Conservation (phyloP, 805 yeast genomes). For the Komagataella ulmi region DNA sequence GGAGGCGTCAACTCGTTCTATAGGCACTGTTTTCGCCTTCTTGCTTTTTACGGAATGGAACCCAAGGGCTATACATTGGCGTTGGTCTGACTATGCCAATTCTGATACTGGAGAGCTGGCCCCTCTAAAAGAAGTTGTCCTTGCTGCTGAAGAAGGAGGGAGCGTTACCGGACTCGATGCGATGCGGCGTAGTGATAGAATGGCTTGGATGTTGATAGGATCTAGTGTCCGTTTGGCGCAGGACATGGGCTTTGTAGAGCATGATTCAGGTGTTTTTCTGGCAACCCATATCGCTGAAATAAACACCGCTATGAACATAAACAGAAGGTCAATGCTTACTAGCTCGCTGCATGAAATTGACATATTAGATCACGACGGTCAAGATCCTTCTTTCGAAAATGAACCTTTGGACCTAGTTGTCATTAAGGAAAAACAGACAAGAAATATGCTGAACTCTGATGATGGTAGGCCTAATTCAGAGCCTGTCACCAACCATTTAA, state of each 20-base stretch:
- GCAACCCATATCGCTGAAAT: conserved; percentile 83
- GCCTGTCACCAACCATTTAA: conserved; percentile 13
- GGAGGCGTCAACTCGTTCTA: conserved; percentile 75
- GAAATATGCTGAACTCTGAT: not conserved
- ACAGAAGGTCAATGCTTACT: conserved; percentile 65
- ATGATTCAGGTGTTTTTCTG: conserved; percentile 57
- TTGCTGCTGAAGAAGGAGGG: conserved; percentile 14
- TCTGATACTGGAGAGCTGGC: conserved; percentile 27
- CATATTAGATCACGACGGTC: conserved; percentile 27
- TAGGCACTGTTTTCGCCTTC: conserved; percentile 80
- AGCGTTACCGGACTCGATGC: conserved; percentile 69
- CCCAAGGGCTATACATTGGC: conserved; percentile 86
- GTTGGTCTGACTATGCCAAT: conserved; percentile 77
- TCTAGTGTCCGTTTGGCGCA: conserved; percentile 79
- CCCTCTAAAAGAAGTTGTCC: conserved; percentile 5
- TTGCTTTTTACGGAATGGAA: conserved; percentile 89
- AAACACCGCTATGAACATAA: conserved; percentile 68
- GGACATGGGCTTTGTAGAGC: conserved; percentile 70
- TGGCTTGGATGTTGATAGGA: conserved; percentile 92
- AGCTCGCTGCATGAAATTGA: conserved; percentile 60
- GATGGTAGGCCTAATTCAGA: not conserved
- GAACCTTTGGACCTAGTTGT: not conserved
- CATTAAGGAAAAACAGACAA: not conserved
- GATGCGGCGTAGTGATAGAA: conserved; percentile 72
- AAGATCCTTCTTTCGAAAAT: not conserved